A percentile compares a stretch with the other conserved stretches of the same genome.
These are phyloP conservation scores for Cystobasidium slooffiae DNA, from an alignment of 1,284 basidiomycete genomes.

Conservation along the genomic window DNA sequence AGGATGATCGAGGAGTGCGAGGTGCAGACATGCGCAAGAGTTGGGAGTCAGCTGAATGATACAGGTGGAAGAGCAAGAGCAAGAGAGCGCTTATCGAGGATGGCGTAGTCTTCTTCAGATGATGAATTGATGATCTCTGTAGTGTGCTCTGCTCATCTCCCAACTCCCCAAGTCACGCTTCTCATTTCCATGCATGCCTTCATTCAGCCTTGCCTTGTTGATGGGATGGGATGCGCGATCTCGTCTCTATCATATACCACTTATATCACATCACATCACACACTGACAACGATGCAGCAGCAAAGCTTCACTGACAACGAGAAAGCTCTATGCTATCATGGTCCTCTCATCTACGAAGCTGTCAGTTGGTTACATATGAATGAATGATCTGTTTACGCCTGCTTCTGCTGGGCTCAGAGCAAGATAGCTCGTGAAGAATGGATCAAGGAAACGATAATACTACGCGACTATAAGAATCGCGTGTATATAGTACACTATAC, in stretches of 20 bases:
- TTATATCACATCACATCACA: not conserved
- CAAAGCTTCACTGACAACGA: constrained; percentile 62
- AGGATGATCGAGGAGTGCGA: too few relatives aligned
- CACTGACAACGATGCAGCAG: constrained; percentile 29
- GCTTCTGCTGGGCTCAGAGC: not conserved
- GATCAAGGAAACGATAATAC: not conserved
- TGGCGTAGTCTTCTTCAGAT: too few relatives aligned
- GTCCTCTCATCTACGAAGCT: constrained; percentile 87
- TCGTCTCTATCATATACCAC: not conserved
- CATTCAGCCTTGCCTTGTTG: not conserved
- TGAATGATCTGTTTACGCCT: not conserved
- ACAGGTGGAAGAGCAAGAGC: too few relatives aligned
- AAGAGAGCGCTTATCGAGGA: too few relatives aligned
- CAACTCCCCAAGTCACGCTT: too few relatives aligned
- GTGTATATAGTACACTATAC: not conserved
- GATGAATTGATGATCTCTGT: too few relatives aligned
- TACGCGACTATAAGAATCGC: too few relatives aligned
- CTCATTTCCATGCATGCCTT: too few relatives aligned
- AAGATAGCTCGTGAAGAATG: not conserved
- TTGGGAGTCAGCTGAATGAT: too few relatives aligned
- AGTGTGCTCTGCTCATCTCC: too few relatives aligned
- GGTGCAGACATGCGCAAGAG: too few relatives aligned
- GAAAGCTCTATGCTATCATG: constrained; percentile 89
- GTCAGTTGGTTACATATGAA: constrained; percentile 22
- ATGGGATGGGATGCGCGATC: not conserved